phyloP scores from a whole-genome alignment of 495 filamentous ascomycete species.

The Pyrenula aspistea region DNA sequence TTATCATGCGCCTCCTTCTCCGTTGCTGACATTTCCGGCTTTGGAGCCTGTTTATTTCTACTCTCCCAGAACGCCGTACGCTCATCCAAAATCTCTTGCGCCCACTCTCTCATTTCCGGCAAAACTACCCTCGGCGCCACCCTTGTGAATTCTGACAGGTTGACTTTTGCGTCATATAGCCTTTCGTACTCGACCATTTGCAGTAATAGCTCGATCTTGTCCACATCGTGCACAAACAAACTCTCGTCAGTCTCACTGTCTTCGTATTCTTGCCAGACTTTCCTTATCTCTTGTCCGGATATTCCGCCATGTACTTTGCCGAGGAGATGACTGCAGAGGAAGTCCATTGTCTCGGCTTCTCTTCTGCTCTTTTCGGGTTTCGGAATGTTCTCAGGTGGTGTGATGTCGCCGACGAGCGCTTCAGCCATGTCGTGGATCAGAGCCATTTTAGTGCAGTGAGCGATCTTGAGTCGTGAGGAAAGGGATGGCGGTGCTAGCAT shows the following conservation, averaged over 20 bases:
- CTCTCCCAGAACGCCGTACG: slow-evolving; percentile 59
- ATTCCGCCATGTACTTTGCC: slow-evolving; percentile 59
- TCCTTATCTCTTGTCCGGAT: slow-evolving; percentile 55
- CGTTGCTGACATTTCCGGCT: background rate
- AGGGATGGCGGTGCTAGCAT: slow-evolving; percentile 82
- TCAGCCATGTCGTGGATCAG: slow-evolving; percentile 98
- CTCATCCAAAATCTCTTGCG: slow-evolving; percentile 61
- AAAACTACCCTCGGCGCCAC: slow-evolving; percentile 63
- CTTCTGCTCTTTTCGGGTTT: slow-evolving; percentile 75
- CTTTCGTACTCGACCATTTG: slow-evolving; percentile 98
- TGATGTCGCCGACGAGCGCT: slow-evolving; percentile 88
- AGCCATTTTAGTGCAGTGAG: slow-evolving; percentile 83
- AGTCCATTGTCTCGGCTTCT: slow-evolving; percentile 82
- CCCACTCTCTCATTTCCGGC: slow-evolving; percentile 72
- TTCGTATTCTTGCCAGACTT: slow-evolving; percentile 89
- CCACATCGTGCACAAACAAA: slow-evolving; percentile 87
- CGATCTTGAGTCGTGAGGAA: slow-evolving; percentile 54
- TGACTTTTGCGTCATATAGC: slow-evolving; percentile 42
- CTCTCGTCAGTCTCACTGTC: slow-evolving; percentile 70
- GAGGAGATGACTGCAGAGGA: slow-evolving; percentile 59
- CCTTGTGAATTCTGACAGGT: slow-evolving; percentile 73
- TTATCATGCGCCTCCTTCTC: background rate
- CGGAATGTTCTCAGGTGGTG: slow-evolving; percentile 58
- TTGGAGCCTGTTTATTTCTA: slow-evolving; percentile 4
- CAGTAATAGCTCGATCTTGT: slow-evolving; percentile 87